A percentile compares a stretch with the other conserved stretches of the same genome.
Conservation (phyloP, 805 yeast species). For the Candida insectalens region DNA sequence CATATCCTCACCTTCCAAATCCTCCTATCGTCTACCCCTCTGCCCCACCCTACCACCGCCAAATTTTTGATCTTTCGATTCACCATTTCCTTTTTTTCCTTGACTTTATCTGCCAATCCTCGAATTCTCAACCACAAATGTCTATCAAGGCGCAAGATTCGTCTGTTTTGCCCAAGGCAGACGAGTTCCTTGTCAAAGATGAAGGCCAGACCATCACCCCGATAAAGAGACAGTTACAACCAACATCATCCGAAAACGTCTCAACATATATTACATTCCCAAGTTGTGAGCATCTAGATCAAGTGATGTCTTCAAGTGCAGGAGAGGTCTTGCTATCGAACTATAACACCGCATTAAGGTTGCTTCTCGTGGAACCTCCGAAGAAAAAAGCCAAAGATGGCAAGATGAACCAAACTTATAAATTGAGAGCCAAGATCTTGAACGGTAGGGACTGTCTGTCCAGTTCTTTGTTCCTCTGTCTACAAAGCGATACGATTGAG, state of each 20-base stretch:
- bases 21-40: too few relatives aligned
- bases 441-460: constrained; percentile 42
- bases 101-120: too few relatives aligned
- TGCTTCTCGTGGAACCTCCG: constrained; percentile 24
- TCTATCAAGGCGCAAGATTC: too few relatives aligned
- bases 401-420: constrained; percentile 17
- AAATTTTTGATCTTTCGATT: too few relatives aligned
- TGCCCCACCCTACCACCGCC: too few relatives aligned
- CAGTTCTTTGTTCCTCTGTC: constrained; percentile 46
- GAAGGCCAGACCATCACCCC: too few relatives aligned
- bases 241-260: constrained; percentile 8
- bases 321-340: constrained; percentile 38
- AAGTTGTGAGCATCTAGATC: constrained; percentile 40
- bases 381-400: constrained; percentile 3
- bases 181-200: too few relatives aligned
- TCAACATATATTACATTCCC: constrained; percentile 25
- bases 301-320: constrained; percentile 40
- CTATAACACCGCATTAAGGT: constrained; percentile 40
- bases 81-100: too few relatives aligned
- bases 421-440: constrained; percentile 33
- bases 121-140: too few relatives aligned
- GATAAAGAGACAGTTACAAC: constrained; percentile 1
- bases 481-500: too few relatives aligned
- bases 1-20: too few relatives aligned
- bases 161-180: too few relatives aligned